phyloP scores from a whole-genome alignment of 2,329 filamentous ascomycete species.

The Hypomyces rosellus region DNA sequence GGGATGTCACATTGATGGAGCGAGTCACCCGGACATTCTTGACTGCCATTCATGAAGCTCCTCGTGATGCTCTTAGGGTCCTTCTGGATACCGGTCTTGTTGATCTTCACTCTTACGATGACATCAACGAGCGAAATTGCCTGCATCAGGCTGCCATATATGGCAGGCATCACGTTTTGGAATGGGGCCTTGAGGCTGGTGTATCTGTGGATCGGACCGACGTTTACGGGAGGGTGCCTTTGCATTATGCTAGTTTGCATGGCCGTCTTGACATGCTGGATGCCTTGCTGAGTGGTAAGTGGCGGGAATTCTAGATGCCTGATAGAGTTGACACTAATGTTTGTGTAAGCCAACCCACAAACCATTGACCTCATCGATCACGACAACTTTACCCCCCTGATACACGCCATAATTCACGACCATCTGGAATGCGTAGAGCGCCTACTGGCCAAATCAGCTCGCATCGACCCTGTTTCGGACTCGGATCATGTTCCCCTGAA shows the following conservation, averaged over 20 bases:
- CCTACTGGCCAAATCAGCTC: constrained; percentile 70
- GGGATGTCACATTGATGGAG: constrained; percentile 55
- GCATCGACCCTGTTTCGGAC: constrained; percentile 78
- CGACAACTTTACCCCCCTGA: constrained; percentile 93
- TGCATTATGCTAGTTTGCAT: constrained; percentile 96
- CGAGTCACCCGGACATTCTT: constrained; percentile 86
- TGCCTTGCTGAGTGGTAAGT: constrained; percentile 58
- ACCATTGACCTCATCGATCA: constrained; percentile 88
- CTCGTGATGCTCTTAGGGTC: constrained; percentile 66
- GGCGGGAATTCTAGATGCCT: too few species aligned
- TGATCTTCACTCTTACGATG: constrained; percentile 88
- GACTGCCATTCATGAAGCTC: constrained; percentile 79
- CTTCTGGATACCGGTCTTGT: constrained; percentile 77
- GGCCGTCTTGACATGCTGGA: constrained; percentile 80
- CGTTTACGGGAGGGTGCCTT: constrained; percentile 86
- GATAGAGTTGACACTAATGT: constrained; percentile 8
- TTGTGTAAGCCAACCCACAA: constrained; percentile 51
- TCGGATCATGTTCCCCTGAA: constrained; percentile 92
- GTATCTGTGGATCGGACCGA: constrained; percentile 78
- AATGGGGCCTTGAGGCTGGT: constrained; percentile 64
- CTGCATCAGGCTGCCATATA: constrained; percentile 96
- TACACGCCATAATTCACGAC: constrained; percentile 89
- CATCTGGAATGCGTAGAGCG: constrained; percentile 73
- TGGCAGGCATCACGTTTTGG: constrained; percentile 71
- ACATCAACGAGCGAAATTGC: constrained; percentile 96